These are phyloP conservation scores for Gynandropsis gynandra DNA, from an alignment of 345 rosid species.

Conservation along the genomic window DNA sequence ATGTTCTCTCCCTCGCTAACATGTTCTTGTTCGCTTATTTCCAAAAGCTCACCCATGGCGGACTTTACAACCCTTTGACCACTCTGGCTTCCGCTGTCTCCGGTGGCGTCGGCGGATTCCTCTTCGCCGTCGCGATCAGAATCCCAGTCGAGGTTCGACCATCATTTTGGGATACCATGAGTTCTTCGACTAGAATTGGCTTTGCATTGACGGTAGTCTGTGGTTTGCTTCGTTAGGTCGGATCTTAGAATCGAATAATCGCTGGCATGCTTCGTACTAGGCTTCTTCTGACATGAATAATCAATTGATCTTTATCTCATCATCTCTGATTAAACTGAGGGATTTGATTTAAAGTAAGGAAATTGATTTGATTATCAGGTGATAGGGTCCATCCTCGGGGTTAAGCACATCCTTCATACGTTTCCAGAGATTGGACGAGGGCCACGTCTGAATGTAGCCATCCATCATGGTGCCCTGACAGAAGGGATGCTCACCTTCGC, in stretches of 20 bases:
- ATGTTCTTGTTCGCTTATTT: conserved; percentile 66
- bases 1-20: conserved; percentile 31
- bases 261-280: too few relatives aligned
- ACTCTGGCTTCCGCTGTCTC: conserved; percentile 53
- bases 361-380: conserved; percentile 34
- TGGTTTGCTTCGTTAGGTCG: too few relatives aligned
- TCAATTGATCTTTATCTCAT: too few relatives aligned
- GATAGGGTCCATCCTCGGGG: conserved; percentile 70
- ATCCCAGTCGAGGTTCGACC: conserved; percentile 66
- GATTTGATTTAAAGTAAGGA: not conserved
- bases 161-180: too few relatives aligned
- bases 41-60: conserved; percentile 53
- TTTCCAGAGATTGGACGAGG: conserved; percentile 72
- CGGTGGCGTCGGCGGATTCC: conserved; percentile 47
- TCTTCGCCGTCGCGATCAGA: conserved; percentile 52
- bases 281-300: too few relatives aligned
- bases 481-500: conserved; percentile 79
- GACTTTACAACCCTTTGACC: conserved; percentile 59
- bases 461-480: conserved; percentile 74
- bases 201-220: too few relatives aligned
- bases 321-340: too few relatives aligned
- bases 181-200: too few relatives aligned
- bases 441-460: conserved; percentile 58
- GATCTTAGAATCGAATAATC: too few relatives aligned
- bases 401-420: conserved; percentile 42